Evolutionary conservation across 192 early-diverging fungal genomes (phyloP), one percentile per base, ranked within the genome.

Genomic region (Allomyces macrogynus): DNA sequence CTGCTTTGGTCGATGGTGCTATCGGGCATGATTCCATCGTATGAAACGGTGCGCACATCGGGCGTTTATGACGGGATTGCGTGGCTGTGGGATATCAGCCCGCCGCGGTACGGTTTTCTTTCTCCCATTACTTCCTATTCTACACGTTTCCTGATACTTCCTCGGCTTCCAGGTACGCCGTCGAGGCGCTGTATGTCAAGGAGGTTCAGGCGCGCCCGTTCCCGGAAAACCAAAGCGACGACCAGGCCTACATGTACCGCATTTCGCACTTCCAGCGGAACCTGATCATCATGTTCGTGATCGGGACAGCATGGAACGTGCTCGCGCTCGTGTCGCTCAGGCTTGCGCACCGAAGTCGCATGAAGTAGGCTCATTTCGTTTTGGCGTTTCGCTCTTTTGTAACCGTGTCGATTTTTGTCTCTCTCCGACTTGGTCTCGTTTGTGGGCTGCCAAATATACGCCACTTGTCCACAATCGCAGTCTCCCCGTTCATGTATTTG

Each of bases 21-120:
- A 24, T 79, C 77, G 26, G 83, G 84, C n/a, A 76, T 78, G 57
- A 79, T 73, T 20, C 80, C 81, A 4, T 71, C 74, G 25, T 67
- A 81, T 27, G 69, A 65, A 4, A 73, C 76, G 32, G 77, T 84
- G 23, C 64, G 69, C 61, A 25, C 18, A 4, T 27, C 26, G 43
- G 63, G 24, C 11, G 65, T 66, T 4, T 77, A 72, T 57, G 68
- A 43, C 22, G 60, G 68, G 1, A 54, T 81, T 24, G 43, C 64
- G 20, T 85, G 80, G 78, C 64, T 85, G 8, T 85, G 83, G 83
- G 57, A 67, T 7, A 67, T 80, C 10, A 80, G 78, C 23, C 79
- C 83, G 4, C 84, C 81, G 10, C 71, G 84, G 24, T 40, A 8
- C 32, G 32, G 7, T n/a, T n/a, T n/a, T 40, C 7, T 7, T 40